A percentile compares a stretch with the other conserved stretches of the same genome.
Conservation (phyloP, 179 eudicot species). For the Sideroxylon spinosum region DNA sequence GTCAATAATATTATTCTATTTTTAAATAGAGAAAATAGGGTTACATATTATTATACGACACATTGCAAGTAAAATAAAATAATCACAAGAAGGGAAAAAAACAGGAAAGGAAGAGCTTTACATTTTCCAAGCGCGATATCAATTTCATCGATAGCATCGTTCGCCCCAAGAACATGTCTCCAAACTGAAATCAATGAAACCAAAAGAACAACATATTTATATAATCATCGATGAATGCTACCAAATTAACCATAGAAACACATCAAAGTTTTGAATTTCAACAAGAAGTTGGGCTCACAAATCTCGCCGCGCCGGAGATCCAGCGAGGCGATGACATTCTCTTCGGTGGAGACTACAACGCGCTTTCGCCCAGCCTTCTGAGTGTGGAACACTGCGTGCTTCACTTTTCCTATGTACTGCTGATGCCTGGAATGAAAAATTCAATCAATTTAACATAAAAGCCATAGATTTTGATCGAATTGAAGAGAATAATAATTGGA, state of each 20-base stretch:
- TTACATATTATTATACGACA: no score
- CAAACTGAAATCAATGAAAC: constrained; percentile 56
- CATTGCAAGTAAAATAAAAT: not conserved
- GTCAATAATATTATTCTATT: no score
- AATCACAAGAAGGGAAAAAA: not conserved
- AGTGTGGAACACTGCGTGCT: constrained; percentile 87
- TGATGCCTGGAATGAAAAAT: constrained; percentile 65
- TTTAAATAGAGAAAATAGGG: no score
- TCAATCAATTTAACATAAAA: not conserved
- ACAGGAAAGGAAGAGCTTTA: constrained; percentile 22
- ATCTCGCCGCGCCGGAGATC: constrained; percentile 97
- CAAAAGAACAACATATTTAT: not conserved
- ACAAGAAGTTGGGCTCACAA: constrained; percentile 41
- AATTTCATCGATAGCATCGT: constrained; percentile 64
- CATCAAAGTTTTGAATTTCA: not conserved
- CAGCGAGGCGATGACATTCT: constrained; percentile 81
- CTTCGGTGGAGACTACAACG: constrained; percentile 82
- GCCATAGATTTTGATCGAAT: not conserved
- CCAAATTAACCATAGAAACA: not conserved
- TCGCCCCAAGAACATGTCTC: constrained; percentile 91
- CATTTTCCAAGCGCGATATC: constrained; percentile 90
- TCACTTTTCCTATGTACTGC: constrained; percentile 87
- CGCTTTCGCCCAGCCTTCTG: constrained; percentile 97
- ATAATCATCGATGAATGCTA: not conserved
- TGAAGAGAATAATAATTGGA: not conserved